phyloP scores from a whole-genome alignment of 176 grass and related monocot species.

The Secale cereale region DNA sequence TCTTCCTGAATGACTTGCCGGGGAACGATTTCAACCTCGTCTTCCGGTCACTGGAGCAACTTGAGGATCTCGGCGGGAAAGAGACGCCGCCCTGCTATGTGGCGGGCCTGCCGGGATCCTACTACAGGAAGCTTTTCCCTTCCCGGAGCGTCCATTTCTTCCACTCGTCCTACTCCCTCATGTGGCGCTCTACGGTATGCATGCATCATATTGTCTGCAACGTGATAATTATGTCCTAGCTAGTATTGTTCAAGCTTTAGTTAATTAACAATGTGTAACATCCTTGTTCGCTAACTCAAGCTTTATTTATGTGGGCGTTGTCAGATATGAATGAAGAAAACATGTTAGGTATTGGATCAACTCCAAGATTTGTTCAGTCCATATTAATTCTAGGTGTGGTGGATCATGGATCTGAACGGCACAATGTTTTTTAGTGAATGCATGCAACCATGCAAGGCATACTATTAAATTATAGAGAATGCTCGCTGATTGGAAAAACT shows the following conservation, averaged over 20 bases:
- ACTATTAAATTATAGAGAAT: no score
- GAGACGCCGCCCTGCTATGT: neutral
- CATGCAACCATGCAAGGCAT: no score
- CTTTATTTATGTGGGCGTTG: neutral
- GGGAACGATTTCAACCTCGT: constrained; percentile 62
- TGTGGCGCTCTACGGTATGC: constrained; percentile 48
- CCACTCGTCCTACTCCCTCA: constrained; percentile 45
- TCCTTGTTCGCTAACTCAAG: neutral
- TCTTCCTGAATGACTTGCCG: constrained; percentile 55
- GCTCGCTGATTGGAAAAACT: no score
- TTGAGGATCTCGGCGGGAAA: neutral
- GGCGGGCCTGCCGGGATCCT: constrained; percentile 40
- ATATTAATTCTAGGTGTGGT: neutral
- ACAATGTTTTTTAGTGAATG: no score
- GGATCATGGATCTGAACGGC: no score
- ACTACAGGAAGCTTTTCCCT: constrained; percentile 50
- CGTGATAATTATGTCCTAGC: neutral
- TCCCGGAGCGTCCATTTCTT: constrained; percentile 45
- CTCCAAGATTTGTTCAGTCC: neutral
- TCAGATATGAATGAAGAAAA: neutral
- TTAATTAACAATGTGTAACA: neutral
- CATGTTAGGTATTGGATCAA: neutral
- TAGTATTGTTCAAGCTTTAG: neutral
- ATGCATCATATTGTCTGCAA: neutral
- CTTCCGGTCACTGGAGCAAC: constrained; percentile 30